These are phyloP conservation scores for Scedosporium minutisporum DNA, from an alignment of 2,329 filamentous ascomycete species.

Conservation along the genomic window DNA sequence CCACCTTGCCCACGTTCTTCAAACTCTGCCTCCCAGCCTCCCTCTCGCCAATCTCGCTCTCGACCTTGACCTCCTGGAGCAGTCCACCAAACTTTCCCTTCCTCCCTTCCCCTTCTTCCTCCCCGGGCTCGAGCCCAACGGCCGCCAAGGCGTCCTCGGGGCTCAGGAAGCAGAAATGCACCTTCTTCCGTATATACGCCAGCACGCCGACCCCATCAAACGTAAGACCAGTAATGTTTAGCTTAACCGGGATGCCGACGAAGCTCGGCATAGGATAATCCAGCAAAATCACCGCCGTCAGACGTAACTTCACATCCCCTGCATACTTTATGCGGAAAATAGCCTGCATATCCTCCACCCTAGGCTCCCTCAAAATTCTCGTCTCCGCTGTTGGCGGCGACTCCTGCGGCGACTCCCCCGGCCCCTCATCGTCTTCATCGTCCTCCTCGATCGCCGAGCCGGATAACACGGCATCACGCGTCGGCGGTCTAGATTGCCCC, in stretches of 20 bases:
- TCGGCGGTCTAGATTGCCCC: slow-evolving; percentile 46
- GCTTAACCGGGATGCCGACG: slow-evolving; percentile 84
- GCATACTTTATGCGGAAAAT: slow-evolving; percentile 85
- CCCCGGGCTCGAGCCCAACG: slow-evolving; percentile 41
- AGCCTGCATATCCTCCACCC: slow-evolving; percentile 81
- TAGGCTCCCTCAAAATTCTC: slow-evolving; percentile 49
- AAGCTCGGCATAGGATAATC: slow-evolving; percentile 99
- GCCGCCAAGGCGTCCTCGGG: slow-evolving; percentile 80
- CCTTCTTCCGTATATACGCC: slow-evolving; percentile 78
- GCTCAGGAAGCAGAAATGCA: slow-evolving; percentile 90
- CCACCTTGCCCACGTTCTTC: slow-evolving; percentile 98
- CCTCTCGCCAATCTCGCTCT: slow-evolving; percentile 92
- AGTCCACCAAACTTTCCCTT: slow-evolving; percentile 55
- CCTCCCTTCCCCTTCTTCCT: slow-evolving; percentile 12
- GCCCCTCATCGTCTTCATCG: slow-evolving; percentile 20
- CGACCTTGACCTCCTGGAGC: slow-evolving; percentile 86
- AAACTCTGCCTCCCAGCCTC: slow-evolving; percentile 88
- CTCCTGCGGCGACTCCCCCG: slow-evolving; percentile 6
- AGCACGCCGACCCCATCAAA: slow-evolving; percentile 93
- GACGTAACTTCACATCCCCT: slow-evolving; percentile 75
- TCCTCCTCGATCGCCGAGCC: slow-evolving; percentile 30
- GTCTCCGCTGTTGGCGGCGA: slow-evolving; percentile 10
- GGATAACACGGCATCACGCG: slow-evolving; percentile 35
- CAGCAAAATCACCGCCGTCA: slow-evolving; percentile 90
- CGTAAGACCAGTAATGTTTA: slow-evolving; percentile 88